A percentile compares a stretch with the other conserved stretches of the same genome.
These are phyloP conservation scores for Xylaria telfairii DNA, from an alignment of 495 filamentous ascomycete species.

Conservation along the genomic window DNA sequence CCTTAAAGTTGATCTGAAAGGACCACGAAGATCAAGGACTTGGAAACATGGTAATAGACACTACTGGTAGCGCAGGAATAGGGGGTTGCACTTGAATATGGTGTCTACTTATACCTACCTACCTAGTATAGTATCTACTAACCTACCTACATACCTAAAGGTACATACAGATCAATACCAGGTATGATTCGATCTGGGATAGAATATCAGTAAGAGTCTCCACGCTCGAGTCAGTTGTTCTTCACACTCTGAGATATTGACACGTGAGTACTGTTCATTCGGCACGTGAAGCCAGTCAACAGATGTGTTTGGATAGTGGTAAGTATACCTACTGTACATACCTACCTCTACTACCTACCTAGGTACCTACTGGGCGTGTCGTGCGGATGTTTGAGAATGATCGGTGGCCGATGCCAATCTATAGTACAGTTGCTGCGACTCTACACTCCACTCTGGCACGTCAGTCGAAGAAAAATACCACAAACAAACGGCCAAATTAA, in stretches of 20 bases:
- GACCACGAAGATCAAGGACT: not conserved
- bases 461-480: not conserved
- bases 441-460: not conserved
- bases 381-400: not conserved
- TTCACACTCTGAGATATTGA: not conserved
- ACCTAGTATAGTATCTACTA: too few species aligned
- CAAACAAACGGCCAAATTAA: slow-evolving; percentile 5
- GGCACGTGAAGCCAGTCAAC: not conserved
- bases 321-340: too few species aligned
- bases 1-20: not conserved
- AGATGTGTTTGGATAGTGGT: too few species aligned
- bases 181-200: too few species aligned
- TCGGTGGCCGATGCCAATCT: not conserved
- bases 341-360: too few species aligned
- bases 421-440: not conserved
- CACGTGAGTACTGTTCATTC: not conserved
- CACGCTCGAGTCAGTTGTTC: not conserved
- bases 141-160: too few species aligned
- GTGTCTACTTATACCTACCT: too few species aligned
- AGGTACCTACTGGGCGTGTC: not conserved
- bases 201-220: not conserved
- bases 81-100: not conserved
- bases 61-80: not conserved
- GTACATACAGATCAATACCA: too few species aligned
- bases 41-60: not conserved